Evolutionary conservation across 345 rosid species (phyloP), one percentile per base, ranked within the genome.

Genomic region (Arabis alpina): DNA sequence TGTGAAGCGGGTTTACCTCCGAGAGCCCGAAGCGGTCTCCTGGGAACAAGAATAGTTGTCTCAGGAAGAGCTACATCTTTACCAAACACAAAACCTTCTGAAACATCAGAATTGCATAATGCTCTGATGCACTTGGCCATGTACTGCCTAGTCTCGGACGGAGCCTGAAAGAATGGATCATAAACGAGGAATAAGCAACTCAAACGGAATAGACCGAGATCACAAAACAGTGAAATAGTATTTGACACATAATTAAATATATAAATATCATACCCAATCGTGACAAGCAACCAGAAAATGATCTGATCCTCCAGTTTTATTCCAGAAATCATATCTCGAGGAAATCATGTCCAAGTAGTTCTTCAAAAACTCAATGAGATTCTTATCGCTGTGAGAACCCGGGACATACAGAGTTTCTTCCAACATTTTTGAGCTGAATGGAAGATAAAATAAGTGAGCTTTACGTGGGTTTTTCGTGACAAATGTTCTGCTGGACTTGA

Each of bases 251-350:
- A 37, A 47, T 28, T 6, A 41, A 56, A 66, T 61, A 58, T 48
- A 76, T 6, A 41, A 56, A 66, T 61, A 58, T 48, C 75, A 61
- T 83, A 91, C 98, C 98, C 96, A 93, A 74, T 93, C 98, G 71
- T 93, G 98, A 78, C 98, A 93, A 82, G 98, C 97, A 16, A 83
- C 97, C 0, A 93, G 88, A 55, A 93, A 93, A 79, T 93, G 98
- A 80, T 93, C 98, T 4, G 88, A 83, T 65, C 98, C 98, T 54
- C 70, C 84, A 34, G 97, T 93, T 81, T 87, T 83, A 65, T 91
- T 93, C 98, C 98, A 93, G 86, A 82, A 91, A 65, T 75, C 79
- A 78, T 93, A 80, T 74, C 81, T 89, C 10, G 85, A 79, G 4
- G 85, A 73, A 40, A 93, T 81, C 78, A 77, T 36, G 68, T 83